Percentiles rank a stretch among this genome's conserved stretches.
phyloP scores from a whole-genome alignment of 805 yeast genomes.

The Candida boidinii region DNA sequence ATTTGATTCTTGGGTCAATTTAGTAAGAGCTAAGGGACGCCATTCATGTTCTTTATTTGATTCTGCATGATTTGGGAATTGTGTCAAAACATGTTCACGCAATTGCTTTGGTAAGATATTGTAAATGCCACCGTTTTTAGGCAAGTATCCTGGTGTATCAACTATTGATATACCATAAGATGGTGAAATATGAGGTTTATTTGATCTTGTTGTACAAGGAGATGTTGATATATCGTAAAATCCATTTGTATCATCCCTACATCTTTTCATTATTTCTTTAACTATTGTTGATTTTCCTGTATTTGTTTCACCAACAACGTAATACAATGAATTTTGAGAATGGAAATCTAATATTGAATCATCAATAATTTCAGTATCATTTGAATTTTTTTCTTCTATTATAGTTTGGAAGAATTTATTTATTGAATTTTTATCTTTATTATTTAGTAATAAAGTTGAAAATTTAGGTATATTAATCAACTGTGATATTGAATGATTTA shows the following conservation, averaged over 20 bases:
- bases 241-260: background rate
- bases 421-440: too few relatives aligned
- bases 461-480: too few relatives aligned
- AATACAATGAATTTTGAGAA: constrained; percentile 6
- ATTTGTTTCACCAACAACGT: constrained; percentile 21
- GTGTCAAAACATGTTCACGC: constrained; percentile 1
- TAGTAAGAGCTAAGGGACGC: too few relatives aligned
- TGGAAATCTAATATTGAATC: too few relatives aligned
- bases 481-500: too few relatives aligned
- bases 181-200: constrained; percentile 6
- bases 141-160: constrained; percentile 22
- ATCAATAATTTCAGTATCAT: too few relatives aligned
- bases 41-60: background rate
- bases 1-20: too few relatives aligned
- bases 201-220: constrained; percentile 12
- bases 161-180: constrained; percentile 10
- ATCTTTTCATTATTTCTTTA: constrained; percentile 3
- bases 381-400: background rate
- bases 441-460: too few relatives aligned
- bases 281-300: constrained; percentile 19
- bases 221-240: constrained; percentile 5
- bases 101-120: constrained; percentile 4
- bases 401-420: too few relatives aligned
- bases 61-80: background rate
- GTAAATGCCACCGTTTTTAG: constrained; percentile 13